Conservation (phyloP, 2,329 filamentous ascomycete genomes). For the Cryphonectria nitschkei region DNA sequence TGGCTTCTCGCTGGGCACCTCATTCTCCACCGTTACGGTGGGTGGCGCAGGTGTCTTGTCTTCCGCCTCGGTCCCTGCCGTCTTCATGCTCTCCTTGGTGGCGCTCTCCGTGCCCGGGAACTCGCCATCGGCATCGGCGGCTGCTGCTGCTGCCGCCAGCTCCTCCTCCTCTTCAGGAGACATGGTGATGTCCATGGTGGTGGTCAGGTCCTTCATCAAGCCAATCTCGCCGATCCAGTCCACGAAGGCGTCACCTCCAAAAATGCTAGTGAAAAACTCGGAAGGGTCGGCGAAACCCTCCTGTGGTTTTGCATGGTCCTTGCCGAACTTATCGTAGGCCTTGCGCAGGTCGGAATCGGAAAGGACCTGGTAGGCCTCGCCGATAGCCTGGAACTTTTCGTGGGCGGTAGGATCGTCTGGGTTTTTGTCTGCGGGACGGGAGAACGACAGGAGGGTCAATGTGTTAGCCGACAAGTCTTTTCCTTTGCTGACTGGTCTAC, state of each 20-base stretch:
- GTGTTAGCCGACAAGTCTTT: not conserved
- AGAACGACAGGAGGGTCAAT: slow-evolving; percentile 20
- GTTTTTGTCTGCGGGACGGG: slow-evolving; percentile 77
- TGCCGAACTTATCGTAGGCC: slow-evolving; percentile 96
- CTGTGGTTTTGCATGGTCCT: slow-evolving; percentile 87
- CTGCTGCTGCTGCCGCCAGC: slow-evolving; percentile 42
- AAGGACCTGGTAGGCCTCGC: slow-evolving; percentile 77
- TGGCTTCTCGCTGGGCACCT: slow-evolving; percentile 30
- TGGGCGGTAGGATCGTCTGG: slow-evolving; percentile 93
- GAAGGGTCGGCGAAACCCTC: slow-evolving; percentile 94
- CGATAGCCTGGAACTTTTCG: slow-evolving; percentile 89
- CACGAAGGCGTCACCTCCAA: slow-evolving; percentile 92
- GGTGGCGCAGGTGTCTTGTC: slow-evolving; percentile 39
- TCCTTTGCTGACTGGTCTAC: not conserved
- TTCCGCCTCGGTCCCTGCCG: slow-evolving; percentile 39
- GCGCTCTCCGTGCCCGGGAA: slow-evolving; percentile 62
- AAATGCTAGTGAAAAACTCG: slow-evolving; percentile 98
- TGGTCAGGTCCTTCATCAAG: slow-evolving; percentile 96
- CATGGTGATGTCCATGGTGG: slow-evolving; percentile 98
- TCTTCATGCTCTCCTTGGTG: slow-evolving; percentile 58
- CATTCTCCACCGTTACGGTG: slow-evolving; percentile 45
- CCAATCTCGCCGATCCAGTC: slow-evolving; percentile 99
- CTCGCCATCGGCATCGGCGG: slow-evolving; percentile 47
- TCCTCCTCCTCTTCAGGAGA: slow-evolving; percentile 74
- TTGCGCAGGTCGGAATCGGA: slow-evolving; percentile 85